Percentiles rank a stretch among this genome's conserved stretches.
Conservation (phyloP, 257 asterid genomes). For the Primulina tabacum region DNA sequence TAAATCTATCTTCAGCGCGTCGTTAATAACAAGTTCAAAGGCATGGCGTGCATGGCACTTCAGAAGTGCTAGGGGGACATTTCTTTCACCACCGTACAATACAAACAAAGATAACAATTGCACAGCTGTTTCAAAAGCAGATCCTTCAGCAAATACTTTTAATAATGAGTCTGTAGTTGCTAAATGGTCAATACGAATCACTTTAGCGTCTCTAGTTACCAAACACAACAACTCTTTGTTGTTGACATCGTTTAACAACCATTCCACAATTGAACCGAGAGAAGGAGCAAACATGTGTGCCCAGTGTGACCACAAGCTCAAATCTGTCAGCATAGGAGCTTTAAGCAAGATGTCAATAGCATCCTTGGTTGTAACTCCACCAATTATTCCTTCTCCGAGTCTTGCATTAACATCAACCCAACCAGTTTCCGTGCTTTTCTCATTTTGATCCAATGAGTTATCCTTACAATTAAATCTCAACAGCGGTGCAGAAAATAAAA, state of each 20-base stretch:
- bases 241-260: constrained; percentile 81
- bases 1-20: constrained; percentile 39
- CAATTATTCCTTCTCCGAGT: constrained; percentile 35
- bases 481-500: constrained; percentile 75
- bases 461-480: constrained; percentile 32
- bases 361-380: constrained; percentile 56
- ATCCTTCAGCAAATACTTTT: constrained; percentile 55
- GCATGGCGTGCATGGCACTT: constrained; percentile 71
- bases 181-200: constrained; percentile 75
- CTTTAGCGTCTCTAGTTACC: constrained; percentile 73
- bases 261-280: constrained; percentile 79
- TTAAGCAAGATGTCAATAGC: constrained; percentile 62
- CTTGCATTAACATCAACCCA: constrained; percentile 26
- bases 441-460: constrained; percentile 33
- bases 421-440: constrained; percentile 32
- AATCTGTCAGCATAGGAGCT: constrained; percentile 89
- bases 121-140: constrained; percentile 77
- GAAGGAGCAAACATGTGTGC: constrained; percentile 76
- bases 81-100: constrained; percentile 76
- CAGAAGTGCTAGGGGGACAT: constrained; percentile 67
- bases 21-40: constrained; percentile 54
- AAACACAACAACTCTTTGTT: constrained; percentile 66
- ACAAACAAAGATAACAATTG: constrained; percentile 66
- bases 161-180: constrained; percentile 71
- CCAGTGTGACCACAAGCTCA: constrained; percentile 88